Evolutionary conservation across 2,329 filamentous ascomycete genomes (phyloP).

Genomic region (Acrocalymma vagum): DNA sequence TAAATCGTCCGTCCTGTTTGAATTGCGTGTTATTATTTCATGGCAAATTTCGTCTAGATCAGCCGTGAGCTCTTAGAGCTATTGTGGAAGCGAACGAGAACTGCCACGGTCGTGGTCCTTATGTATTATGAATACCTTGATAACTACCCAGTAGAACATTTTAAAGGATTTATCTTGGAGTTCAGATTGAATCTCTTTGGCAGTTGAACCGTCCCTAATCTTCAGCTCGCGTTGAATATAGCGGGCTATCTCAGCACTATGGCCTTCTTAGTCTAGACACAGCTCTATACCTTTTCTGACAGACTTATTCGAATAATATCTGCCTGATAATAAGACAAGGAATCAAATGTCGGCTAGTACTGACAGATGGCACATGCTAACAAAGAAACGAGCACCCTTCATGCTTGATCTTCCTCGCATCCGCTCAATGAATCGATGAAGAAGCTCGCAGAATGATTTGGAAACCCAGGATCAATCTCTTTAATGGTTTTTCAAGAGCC

Average conservation of each 20-base stretch:
- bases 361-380: constrained; percentile 44
- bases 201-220: constrained; percentile 24
- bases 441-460: constrained; percentile 19
- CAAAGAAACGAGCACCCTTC: constrained; percentile 56
- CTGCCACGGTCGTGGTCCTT: constrained; percentile 46
- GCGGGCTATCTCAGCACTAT: constrained; percentile 46
- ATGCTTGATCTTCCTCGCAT: constrained; percentile 53
- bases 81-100: constrained; percentile 35
- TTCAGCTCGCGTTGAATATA: constrained; percentile 30
- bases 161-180: constrained; percentile 51
- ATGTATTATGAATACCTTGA: constrained; percentile 52
- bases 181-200: constrained; percentile 32
- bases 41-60: constrained; percentile 60
- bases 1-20: constrained; percentile 13
- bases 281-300: constrained; percentile 36
- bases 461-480: constrained; percentile 23
- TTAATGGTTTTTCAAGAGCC: constrained; percentile 24
- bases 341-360: constrained; percentile 23
- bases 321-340: constrained; percentile 20
- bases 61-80: constrained; percentile 50
- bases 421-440: constrained; percentile 60
- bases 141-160: constrained; percentile 53
- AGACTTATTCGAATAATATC: constrained; percentile 58
- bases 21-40: constrained; percentile 53
- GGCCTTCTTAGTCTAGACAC: constrained; percentile 48